A percentile compares a stretch with the other conserved stretches of the same genome.
Evolutionary conservation across 208 protist species (phyloP).

Genomic region (Novymonas esmeraldas): DNA sequence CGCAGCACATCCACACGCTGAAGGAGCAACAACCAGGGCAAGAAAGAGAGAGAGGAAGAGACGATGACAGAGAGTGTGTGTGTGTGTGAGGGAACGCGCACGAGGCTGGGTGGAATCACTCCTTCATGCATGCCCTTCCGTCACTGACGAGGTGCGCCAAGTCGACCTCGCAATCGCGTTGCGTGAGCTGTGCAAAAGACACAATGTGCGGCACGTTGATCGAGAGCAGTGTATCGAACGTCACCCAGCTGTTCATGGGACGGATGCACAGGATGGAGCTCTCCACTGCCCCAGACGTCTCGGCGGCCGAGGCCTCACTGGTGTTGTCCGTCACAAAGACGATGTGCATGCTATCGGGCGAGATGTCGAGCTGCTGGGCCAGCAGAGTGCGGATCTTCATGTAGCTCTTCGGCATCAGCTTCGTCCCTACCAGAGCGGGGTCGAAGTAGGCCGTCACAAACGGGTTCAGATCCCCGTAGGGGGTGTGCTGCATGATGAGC

Average conservation of each 20-base stretch:
- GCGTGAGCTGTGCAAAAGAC: constrained; percentile 51
- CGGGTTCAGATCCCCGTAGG: constrained; percentile 67
- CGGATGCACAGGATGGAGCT: constrained; percentile 50
- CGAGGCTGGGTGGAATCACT: background rate
- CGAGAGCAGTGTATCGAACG: constrained; percentile 43
- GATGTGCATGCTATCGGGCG: constrained; percentile 37
- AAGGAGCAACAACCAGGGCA: too few relatives aligned
- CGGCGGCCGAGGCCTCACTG: constrained; percentile 56
- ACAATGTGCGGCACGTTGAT: constrained; percentile 41
- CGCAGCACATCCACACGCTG: too few relatives aligned
- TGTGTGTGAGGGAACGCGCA: background rate
- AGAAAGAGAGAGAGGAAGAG: background rate
- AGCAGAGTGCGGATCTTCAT: constrained; percentile 51
- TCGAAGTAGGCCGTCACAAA: constrained; percentile 86
- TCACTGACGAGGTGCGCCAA: constrained; percentile 21
- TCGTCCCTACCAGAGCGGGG: constrained; percentile 62
- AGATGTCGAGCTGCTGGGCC: constrained; percentile 17
- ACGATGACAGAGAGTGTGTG: background rate
- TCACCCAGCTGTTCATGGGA: constrained; percentile 53
- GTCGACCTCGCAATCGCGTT: constrained; percentile 30
- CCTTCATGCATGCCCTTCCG: background rate
- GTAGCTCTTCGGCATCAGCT: constrained; percentile 70
- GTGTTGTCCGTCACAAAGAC: constrained; percentile 66
- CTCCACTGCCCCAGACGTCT: constrained; percentile 47
- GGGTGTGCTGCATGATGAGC: constrained; percentile 68